These are phyloP conservation scores for Scutellaria minor DNA, from an alignment of 257 asterid species.

Conservation along the genomic window DNA sequence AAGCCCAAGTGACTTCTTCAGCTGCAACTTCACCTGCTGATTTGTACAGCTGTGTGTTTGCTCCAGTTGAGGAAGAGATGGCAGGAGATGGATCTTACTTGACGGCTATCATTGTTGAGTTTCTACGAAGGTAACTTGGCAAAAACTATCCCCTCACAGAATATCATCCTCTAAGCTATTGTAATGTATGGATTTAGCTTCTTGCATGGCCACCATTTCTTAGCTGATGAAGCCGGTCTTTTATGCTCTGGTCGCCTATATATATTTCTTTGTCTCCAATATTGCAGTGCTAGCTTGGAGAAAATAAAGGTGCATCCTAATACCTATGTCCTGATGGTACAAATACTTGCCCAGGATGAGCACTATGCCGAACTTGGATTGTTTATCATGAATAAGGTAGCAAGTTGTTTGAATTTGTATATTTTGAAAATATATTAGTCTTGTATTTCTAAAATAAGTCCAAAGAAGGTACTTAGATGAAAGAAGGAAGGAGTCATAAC, in stretches of 20 bases:
- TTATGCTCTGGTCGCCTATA: constrained; percentile 24
- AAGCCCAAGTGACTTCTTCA: constrained; percentile 65
- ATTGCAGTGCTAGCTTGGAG: constrained; percentile 76
- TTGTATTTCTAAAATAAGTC: not conserved
- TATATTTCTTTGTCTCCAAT: constrained; percentile 25
- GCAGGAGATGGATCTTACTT: constrained; percentile 87
- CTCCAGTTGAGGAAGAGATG: constrained; percentile 88
- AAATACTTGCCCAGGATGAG: constrained; percentile 84
- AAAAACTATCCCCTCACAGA: constrained; percentile 8
- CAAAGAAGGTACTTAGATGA: constrained; percentile 17
- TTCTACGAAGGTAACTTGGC: constrained; percentile 76
- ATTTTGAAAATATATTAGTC: not conserved
- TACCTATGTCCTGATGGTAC: constrained; percentile 74
- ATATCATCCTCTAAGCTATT: constrained; percentile 7
- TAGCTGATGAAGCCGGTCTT: constrained; percentile 16
- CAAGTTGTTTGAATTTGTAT: constrained; percentile 22
- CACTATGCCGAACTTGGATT: constrained; percentile 74
- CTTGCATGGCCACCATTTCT: constrained; percentile 26
- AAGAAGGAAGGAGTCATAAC: constrained; percentile 18
- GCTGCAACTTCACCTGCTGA: constrained; percentile 77
- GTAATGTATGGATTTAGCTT: constrained; percentile 16
- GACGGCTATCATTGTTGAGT: constrained; percentile 77
- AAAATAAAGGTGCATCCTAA: constrained; percentile 72
- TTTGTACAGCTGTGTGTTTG: constrained; percentile 58
- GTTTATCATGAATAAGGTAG: constrained; percentile 79